phyloP scores from a whole-genome alignment of 2,329 filamentous ascomycete species.

The Thyridium curvatum region DNA sequence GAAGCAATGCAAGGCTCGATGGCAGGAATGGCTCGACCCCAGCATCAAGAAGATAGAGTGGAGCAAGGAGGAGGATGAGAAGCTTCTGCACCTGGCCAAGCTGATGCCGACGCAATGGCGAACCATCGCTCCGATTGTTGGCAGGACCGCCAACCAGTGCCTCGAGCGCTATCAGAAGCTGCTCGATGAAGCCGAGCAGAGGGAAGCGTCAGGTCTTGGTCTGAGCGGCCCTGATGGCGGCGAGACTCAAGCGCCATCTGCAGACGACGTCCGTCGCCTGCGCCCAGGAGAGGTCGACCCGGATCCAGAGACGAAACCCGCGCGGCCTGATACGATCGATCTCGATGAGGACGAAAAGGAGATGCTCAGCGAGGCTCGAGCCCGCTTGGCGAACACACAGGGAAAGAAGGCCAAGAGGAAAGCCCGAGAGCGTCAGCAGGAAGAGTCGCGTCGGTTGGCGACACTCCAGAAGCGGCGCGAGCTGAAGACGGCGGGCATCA shows the following conservation, averaged over 20 bases:
- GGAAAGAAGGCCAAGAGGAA: slow-evolving; percentile 99
- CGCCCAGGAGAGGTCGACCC: slow-evolving; percentile 92
- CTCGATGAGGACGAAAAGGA: slow-evolving; percentile 99
- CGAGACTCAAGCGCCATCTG: slow-evolving; percentile 80
- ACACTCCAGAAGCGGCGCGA: slow-evolving; percentile 92
- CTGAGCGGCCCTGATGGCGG: slow-evolving; percentile 80
- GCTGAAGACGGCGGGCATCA: slow-evolving; percentile 95
- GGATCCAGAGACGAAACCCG: slow-evolving; percentile 95
- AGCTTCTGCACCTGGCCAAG: slow-evolving; percentile 91
- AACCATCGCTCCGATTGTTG: slow-evolving; percentile 94
- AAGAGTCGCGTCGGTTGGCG: slow-evolving; percentile 86
- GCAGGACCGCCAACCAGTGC: slow-evolving; percentile 93
- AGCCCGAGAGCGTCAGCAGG: slow-evolving; percentile 88
- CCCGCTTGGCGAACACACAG: slow-evolving; percentile 93
- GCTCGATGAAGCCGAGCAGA: slow-evolving; percentile 88
- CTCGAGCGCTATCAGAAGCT: slow-evolving; percentile 95
- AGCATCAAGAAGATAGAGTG: slow-evolving; percentile 98
- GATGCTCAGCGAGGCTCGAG: slow-evolving; percentile 96
- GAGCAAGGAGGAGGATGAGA: slow-evolving; percentile 98
- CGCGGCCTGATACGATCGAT: slow-evolving; percentile 92
- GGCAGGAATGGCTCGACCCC: slow-evolving; percentile 97
- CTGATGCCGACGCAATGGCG: slow-evolving; percentile 99
- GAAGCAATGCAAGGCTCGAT: slow-evolving; percentile 98
- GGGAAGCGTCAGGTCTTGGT: slow-evolving; percentile 74
- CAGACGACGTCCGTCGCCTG: slow-evolving; percentile 84